Base-by-base conservation (phyloP, 2,329 filamentous ascomycete species). In the Beauveria sp. region DNA sequence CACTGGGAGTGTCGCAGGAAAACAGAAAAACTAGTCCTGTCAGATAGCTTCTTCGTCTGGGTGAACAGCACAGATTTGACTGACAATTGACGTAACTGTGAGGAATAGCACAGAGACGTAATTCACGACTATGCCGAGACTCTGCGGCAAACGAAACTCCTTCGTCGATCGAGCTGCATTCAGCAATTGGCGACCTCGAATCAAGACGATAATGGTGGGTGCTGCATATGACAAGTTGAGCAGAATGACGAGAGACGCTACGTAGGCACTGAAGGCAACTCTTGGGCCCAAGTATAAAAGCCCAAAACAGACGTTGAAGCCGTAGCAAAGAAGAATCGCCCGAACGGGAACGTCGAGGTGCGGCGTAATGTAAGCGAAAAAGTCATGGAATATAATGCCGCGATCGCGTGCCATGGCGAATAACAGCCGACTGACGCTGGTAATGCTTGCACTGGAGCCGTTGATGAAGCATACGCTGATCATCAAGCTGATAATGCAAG, bases 371-470 rank as follows among this genome's bases (percentile, higher is more conserved):
- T 74, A 70, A 0, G 70, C 71, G n/a, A 76, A 74, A 59, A 69
- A 73, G n/a, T 66, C 48, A 38, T 69, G 71, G 60, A 70, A 74
- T 2, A 73, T 66, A 7, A 74, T 70, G 8, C 74, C 77, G 46
- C 70, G 72, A 60, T 80, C 79, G 57, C 79, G 73, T 6, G 79
- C 79, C 71, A 82, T 80, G 5, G 77, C 69, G 63, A 72, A 80
- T 14, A 77, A 64, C 16, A 80, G 70, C 40, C 78, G 69, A 42
- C 73, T 78, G 0, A 73, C 76, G 58, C 72, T 77, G 9, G 76
- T 79, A 8, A 78, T 71, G 45, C 74, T 75, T 1, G 76, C 77
- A n/a, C 74, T 75, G 9, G 76, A 78, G 18, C 78, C 78, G 31
- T 79, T 77, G 48, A 80, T 70, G 52, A 80, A 79, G 64, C 77